These are phyloP conservation scores for Termitomyces titanicus DNA, from an alignment of 768 basidiomycete species.

Conservation along the genomic window DNA sequence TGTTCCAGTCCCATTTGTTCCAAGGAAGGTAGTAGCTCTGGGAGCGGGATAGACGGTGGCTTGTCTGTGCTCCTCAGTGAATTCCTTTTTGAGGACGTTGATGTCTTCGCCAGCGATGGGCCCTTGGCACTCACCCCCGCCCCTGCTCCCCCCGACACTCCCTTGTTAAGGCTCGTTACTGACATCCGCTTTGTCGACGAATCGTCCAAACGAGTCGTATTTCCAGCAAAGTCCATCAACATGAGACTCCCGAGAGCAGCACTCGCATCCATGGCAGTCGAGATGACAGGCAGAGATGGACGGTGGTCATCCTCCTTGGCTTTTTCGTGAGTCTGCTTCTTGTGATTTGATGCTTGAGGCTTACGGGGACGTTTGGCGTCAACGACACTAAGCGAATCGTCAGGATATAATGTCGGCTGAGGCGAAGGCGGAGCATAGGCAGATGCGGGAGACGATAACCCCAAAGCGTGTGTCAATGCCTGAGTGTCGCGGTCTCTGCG, in stretches of 20 bases:
- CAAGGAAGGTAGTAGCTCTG: constrained; percentile 68
- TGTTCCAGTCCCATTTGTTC: constrained; percentile 76
- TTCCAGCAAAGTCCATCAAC: constrained; percentile 50
- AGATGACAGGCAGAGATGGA: constrained; percentile 16
- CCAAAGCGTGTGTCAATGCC: constrained; percentile 33
- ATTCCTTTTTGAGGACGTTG: constrained; percentile 1
- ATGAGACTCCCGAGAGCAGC: constrained; percentile 56
- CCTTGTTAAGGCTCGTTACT: constrained; percentile 28
- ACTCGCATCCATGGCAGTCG: constrained; percentile 35
- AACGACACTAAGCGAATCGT: constrained; percentile 66
- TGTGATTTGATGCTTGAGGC: constrained; percentile 11
- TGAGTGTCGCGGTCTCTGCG: constrained; percentile 39
- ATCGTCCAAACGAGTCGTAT: constrained; percentile 4
- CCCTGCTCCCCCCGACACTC: constrained; percentile 4
- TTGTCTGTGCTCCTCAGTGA: constrained; percentile 42
- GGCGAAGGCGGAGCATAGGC: constrained; percentile 41
- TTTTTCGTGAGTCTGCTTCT: constrained; percentile 15
- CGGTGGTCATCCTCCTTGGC: constrained; percentile 16
- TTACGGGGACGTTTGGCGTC: constrained; percentile 26
- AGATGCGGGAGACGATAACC: constrained; percentile 33
- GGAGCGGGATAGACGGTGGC: constrained; percentile 78
- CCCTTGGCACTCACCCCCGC: no score
- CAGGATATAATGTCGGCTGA: constrained; percentile 64
- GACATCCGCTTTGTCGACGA: constrained; percentile 10
- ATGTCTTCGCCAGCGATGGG: background rate